Conservation (phyloP, 257 asterid genomes). For the Jasminum sambac region DNA sequence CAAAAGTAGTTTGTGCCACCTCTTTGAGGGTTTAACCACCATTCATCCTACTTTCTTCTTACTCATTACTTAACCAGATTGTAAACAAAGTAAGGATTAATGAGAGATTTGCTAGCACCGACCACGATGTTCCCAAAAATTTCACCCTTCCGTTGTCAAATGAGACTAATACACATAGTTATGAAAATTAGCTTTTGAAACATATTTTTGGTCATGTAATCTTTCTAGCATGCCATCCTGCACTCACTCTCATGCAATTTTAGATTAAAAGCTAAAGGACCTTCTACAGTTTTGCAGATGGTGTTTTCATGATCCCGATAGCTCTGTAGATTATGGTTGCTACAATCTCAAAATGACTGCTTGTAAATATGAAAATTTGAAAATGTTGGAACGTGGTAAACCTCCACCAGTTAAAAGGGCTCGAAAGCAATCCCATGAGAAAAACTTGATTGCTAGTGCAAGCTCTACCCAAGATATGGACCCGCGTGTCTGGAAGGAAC, state of each 20-base stretch:
- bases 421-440: constrained; percentile 57
- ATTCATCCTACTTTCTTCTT: background rate
- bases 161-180: background rate
- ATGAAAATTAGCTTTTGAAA: constrained; percentile 13
- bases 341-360: constrained; percentile 68
- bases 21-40: background rate
- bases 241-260: background rate
- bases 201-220: background rate
- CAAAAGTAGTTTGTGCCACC: background rate
- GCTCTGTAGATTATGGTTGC: constrained; percentile 56
- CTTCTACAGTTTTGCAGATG: constrained; percentile 50
- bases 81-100: background rate
- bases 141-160: background rate
- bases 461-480: constrained; percentile 60
- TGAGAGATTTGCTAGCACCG: too few relatives aligned
- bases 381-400: constrained; percentile 86
- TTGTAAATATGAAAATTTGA: constrained; percentile 69
- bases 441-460: constrained; percentile 42
- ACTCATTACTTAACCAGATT: background rate
- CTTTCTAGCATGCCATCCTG: background rate
- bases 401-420: constrained; percentile 77
- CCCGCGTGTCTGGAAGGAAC: constrained; percentile 76
- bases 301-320: constrained; percentile 55
- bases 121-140: too few relatives aligned
- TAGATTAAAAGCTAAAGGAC: background rate